phyloP scores from a whole-genome alignment of 2,329 filamentous ascomycete species.

The Penicillium janthinellum region DNA sequence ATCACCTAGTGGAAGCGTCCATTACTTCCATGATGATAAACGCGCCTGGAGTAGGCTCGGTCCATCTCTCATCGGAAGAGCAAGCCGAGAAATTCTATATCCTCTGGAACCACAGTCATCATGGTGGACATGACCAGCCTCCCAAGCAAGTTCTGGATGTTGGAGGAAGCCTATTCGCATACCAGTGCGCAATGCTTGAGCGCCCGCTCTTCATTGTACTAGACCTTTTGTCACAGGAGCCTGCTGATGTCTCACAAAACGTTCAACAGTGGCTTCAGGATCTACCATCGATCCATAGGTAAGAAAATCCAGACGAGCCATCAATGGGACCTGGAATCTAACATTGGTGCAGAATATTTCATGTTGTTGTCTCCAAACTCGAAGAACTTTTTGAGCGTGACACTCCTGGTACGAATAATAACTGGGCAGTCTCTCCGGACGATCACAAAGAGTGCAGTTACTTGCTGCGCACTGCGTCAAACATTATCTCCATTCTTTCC shows the following conservation, averaged over 20 bases:
- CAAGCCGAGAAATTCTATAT: conserved; percentile 45
- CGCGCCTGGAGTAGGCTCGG: conserved; percentile 28
- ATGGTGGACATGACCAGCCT: conserved; percentile 41
- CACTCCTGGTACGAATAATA: conserved; percentile 37
- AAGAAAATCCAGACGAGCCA: conserved; percentile 10
- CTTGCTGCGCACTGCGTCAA: conserved; percentile 72
- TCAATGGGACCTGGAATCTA: conserved; percentile 23
- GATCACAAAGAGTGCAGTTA: conserved; percentile 78
- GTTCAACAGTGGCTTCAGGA: conserved; percentile 77
- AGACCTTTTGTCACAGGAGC: conserved; percentile 73
- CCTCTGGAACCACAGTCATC: conserved; percentile 47
- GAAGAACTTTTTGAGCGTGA: conserved; percentile 35
- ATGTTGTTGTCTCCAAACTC: conserved; percentile 39
- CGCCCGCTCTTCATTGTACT: conserved; percentile 80
- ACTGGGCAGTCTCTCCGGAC: conserved; percentile 53
- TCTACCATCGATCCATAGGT: conserved; percentile 53
- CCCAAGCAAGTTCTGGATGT: conserved; percentile 34
- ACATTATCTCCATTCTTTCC: conserved; percentile 69
- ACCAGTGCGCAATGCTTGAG: conserved; percentile 66
- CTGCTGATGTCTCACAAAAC: conserved; percentile 73
- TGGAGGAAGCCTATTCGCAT: conserved; percentile 33
- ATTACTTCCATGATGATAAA: conserved; percentile 70
- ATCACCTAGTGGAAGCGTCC: conserved; percentile 77
- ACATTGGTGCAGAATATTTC: conserved; percentile 37
- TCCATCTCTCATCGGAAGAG: conserved; percentile 35